Percentiles rank a stretch among this genome's conserved stretches.
phyloP scores from a whole-genome alignment of 768 basidiomycete species.

The Candolleomyces aberdarensis region DNA sequence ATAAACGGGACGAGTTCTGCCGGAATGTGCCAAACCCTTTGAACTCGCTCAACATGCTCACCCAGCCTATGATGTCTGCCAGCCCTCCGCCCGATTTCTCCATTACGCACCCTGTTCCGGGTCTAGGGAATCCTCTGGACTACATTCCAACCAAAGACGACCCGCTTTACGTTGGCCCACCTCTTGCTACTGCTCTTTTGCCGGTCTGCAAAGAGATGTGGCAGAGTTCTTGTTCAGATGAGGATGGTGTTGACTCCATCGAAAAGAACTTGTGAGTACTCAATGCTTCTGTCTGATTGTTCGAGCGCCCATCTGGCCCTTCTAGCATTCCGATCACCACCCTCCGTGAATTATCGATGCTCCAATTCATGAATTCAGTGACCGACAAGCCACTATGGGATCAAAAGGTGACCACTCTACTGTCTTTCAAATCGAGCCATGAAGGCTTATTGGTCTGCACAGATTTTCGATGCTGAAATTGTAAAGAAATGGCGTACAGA shows the following conservation, averaged over 20 bases:
- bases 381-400: constrained; percentile 34
- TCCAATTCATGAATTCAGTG: constrained; percentile 31
- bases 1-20: too few species aligned
- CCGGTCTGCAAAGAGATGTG: neutral
- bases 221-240: neutral
- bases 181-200: too few species aligned
- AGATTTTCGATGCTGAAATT: constrained; percentile 18
- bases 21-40: too few species aligned
- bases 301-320: neutral
- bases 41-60: too few species aligned
- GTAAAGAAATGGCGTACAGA: constrained; percentile 17
- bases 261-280: neutral
- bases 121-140: too few species aligned
- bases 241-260: neutral
- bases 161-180: too few species aligned
- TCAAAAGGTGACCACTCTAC: constrained; percentile 18
- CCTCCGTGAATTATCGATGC: constrained; percentile 30
- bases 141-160: too few species aligned
- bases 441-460: constrained; percentile 8
- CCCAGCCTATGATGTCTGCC: too few species aligned
- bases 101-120: too few species aligned
- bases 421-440: neutral
- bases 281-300: neutral
- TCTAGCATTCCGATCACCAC: constrained; percentile 21
- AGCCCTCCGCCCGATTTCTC: neutral